phyloP scores from a whole-genome alignment of 495 filamentous ascomycete species.

The Pyrenula massariospora region DNA sequence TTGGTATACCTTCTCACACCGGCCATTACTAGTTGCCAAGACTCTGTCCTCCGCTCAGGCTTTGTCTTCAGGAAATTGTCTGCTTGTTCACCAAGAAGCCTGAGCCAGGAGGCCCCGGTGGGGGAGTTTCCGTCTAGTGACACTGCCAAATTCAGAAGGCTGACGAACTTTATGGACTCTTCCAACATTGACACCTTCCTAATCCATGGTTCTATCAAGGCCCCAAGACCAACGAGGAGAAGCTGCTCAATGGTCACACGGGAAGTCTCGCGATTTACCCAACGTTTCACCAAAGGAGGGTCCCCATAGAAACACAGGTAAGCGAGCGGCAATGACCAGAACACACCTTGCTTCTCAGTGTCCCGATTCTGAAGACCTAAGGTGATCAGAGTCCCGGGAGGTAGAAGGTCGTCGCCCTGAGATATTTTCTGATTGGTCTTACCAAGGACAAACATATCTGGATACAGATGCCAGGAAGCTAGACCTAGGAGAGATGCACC shows the following conservation, averaged over 20 bases:
- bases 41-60: no score
- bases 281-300: background rate
- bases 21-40: no score
- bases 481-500: constrained; percentile 18
- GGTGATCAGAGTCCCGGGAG: constrained; percentile 13
- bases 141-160: background rate
- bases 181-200: background rate
- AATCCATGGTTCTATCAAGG: background rate
- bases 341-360: constrained; percentile 1
- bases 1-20: no score
- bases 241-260: background rate
- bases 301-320: constrained; percentile 6
- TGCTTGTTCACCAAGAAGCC: no score
- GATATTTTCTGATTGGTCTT: constrained; percentile 3
- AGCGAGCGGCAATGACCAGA: constrained; percentile 7
- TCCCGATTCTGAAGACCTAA: constrained; percentile 9
- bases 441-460: constrained; percentile 17
- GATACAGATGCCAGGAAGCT: constrained; percentile 25
- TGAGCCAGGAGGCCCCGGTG: no score
- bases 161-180: background rate
- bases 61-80: no score
- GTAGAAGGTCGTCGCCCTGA: constrained; percentile 15
- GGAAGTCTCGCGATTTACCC: background rate
- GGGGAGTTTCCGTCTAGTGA: no score
- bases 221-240: background rate